These are phyloP conservation scores for Pleurotus eryngii DNA, from an alignment of 768 basidiomycete species.

Conservation along the genomic window DNA sequence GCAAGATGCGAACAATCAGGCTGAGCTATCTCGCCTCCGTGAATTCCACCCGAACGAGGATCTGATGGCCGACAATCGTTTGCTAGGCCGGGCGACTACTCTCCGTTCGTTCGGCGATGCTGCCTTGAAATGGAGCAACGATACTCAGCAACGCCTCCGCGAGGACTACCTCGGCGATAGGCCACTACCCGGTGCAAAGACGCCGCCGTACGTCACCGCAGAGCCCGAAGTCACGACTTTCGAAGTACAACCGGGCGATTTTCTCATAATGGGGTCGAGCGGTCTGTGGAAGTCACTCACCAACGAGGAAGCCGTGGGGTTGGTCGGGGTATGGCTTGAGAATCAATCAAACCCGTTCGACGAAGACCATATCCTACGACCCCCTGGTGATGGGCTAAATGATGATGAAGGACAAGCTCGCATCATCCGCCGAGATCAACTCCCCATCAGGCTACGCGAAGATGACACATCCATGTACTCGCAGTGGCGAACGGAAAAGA, in stretches of 20 bases:
- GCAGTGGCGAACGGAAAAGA: conserved; percentile 34
- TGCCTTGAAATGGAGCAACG: conserved; percentile 37
- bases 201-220: conserved; percentile 48
- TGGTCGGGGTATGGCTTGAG: conserved; percentile 48
- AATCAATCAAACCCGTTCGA: conserved; percentile 5
- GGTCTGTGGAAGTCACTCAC: conserved; percentile 54
- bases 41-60: conserved; percentile 27
- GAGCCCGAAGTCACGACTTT: conserved; percentile 47
- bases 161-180: conserved; percentile 31
- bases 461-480: conserved; percentile 34
- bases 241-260: conserved; percentile 42
- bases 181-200: conserved; percentile 26
- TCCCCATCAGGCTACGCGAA: conserved; percentile 28
- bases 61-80: conserved; percentile 24
- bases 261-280: conserved; percentile 50
- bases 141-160: conserved; percentile 32
- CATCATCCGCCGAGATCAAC: conserved; percentile 17
- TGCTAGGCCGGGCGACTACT: conserved; percentile 10
- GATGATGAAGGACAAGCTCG: background rate
- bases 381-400: background rate
- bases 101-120: conserved; percentile 43
- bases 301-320: conserved; percentile 51
- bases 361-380: background rate
- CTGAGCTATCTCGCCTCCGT: conserved; percentile 28
- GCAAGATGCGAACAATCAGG: conserved; percentile 30